Evolutionary conservation across 2,329 filamentous ascomycete species (phyloP), one percentile per base, ranked within the genome.

Genomic region (Beauveria caledonica): DNA sequence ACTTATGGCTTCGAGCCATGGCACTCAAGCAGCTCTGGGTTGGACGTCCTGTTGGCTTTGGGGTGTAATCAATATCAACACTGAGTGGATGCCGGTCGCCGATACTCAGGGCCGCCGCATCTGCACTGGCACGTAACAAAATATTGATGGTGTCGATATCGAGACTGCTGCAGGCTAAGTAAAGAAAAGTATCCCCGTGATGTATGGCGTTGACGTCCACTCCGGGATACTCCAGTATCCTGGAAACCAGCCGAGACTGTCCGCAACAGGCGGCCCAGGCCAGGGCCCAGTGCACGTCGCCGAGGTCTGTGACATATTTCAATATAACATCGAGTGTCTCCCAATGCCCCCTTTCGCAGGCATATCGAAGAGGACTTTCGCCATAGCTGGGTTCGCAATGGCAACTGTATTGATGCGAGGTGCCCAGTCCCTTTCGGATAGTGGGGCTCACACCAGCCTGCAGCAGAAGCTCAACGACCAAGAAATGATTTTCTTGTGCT

Each of bases 401-500:
- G n/a, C 23, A 8, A 7, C 19, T 15, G 39, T 36, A 29, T 2
- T 5, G 10, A 15, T 3, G 10, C 6, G 39, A 3, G 1, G 17
- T 36, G 3, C 39, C n/a, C 5, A 25, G 36, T 10, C 56, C 36
- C 25, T n/a, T 51, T 33, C 48, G 56, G 39, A 52, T 36, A 19
- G 51, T 19, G 10, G 56, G 56, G 23, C 36, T 51, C 36, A 59
- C 48, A 48, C 46, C 56, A 11, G 64, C 60, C 4, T 55, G 55
- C 2, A 72, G 27, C 27, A 73, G 52, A 0, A 64, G 45, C 1
- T 58, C 56, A 7, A 68, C 59, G 4, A 64, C 60, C 2, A 9
- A 11, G 19, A 42, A 23, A n/a, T 59, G 48, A 27, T 59, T 59
- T 15, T 19, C 25, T 13, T 23, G 17, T n/a, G 48, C 56, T 8